These are phyloP conservation scores for Calonectria multiphialidica DNA, from an alignment of 2,329 filamentous ascomycete species.

Conservation along the genomic window DNA sequence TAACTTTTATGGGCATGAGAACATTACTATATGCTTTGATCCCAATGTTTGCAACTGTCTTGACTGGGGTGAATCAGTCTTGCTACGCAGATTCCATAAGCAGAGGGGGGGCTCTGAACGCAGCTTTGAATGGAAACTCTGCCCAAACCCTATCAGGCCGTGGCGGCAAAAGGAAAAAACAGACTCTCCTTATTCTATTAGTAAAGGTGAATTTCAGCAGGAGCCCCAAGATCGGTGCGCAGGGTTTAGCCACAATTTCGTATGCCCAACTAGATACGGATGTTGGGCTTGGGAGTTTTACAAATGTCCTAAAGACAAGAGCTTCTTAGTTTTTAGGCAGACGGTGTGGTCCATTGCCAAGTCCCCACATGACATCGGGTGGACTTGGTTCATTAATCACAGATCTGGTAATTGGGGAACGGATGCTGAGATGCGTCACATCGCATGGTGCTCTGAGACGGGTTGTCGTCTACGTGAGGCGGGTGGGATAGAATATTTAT, in stretches of 20 bases:
- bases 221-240: too few relatives aligned
- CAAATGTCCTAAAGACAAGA: not conserved
- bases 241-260: not conserved
- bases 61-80: too few relatives aligned
- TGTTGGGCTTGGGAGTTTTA: not conserved
- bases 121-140: too few relatives aligned
- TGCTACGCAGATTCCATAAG: too few relatives aligned
- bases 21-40: too few relatives aligned
- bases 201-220: too few relatives aligned
- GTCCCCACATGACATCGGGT: not conserved
- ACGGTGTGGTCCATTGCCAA: not conserved
- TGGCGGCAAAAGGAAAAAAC: too few relatives aligned
- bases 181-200: too few relatives aligned
- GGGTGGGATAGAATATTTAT: not conserved
- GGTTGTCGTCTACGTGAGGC: not conserved
- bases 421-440: not conserved
- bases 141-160: too few relatives aligned
- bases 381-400: not conserved
- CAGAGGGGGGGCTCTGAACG: too few relatives aligned
- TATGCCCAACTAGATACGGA: not conserved
- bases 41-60: too few relatives aligned
- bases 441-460: not conserved
- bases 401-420: not conserved
- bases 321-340: conserved; percentile 8
- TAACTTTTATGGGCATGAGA: too few relatives aligned